Percentiles rank a stretch among this genome's conserved stretches.
phyloP scores from a whole-genome alignment of 2,329 filamentous ascomycete genomes.

The Stagonosporopsis rhizophila region DNA sequence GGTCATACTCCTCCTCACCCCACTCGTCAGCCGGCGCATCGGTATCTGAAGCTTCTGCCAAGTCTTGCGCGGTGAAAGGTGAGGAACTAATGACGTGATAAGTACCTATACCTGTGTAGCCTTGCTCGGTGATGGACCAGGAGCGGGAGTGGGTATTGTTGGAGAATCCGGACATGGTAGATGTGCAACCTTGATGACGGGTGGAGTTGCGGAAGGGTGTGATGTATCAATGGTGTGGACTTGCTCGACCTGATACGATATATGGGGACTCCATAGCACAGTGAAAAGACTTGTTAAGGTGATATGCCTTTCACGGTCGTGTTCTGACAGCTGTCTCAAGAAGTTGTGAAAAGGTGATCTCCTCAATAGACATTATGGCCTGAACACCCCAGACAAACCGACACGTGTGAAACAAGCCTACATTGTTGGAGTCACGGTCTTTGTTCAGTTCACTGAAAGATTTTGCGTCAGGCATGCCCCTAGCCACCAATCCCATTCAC shows the following conservation, averaged over 20 bases:
- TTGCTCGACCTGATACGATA: too few relatives aligned
- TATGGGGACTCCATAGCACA: not conserved
- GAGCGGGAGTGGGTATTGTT: not conserved
- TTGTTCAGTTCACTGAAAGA: not conserved
- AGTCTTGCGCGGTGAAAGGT: not conserved
- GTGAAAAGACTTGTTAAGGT: not conserved
- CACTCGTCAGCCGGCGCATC: conserved; percentile 9
- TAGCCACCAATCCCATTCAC: conserved; percentile 22
- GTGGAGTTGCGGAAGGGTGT: not conserved
- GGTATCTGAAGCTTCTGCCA: not conserved
- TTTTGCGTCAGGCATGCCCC: not conserved
- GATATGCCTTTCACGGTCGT: not conserved
- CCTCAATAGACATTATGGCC: not conserved
- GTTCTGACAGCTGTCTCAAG: not conserved
- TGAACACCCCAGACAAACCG: not conserved
- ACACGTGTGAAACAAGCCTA: not conserved
- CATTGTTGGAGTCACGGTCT: not conserved
- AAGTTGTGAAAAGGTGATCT: not conserved
- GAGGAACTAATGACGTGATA: not conserved
- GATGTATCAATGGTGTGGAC: not conserved
- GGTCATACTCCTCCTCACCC: conserved; percentile 8
- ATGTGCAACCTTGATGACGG: not conserved
- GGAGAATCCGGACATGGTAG: not conserved
- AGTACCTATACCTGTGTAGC: not conserved
- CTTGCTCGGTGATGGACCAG: not conserved